Base-by-base conservation (phyloP, 1,284 basidiomycete species). In the Puccinia hordei region DNA sequence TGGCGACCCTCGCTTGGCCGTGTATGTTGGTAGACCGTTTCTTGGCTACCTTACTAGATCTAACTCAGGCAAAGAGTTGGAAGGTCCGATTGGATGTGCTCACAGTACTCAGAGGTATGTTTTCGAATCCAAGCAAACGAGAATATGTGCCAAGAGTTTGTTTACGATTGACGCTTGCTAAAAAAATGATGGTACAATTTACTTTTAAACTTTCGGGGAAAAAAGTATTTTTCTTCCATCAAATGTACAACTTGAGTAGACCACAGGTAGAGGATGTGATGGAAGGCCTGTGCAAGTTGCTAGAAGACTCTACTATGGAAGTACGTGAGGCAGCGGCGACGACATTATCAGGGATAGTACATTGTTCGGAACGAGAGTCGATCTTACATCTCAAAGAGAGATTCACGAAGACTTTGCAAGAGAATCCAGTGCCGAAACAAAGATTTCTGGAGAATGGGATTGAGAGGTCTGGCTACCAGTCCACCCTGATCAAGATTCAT, bases 291-390 rank as follows among this genome's bases (percentile, higher is more conserved):
- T 88, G 93, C 38, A 90, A 91, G 72, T 95, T 95, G 85, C 87
- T 98, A 71, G 89, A 90, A 35, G 95, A 98, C 85, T 92, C 93
- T 84, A 96, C 96, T 84, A 91, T 95, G 74, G 95, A 98, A 87
- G 95, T 98, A 41, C 90, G 95, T 81, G 93, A 95, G 85, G 95
- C 93, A 89, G 93, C 94, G n/a, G 93, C 93, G 5, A 91, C 91
- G 8, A 92, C 93, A 57, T 87, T 99, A 46, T 92, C 93, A 24
- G 93, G 94, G 27, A 91, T 99, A 82, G 90, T 99, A 51, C 89
- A 96, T 82, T 97, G 94, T 85, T 96, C 94, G 15, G 94, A 98
- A 85, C 89, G 95, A 77, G 90, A 93, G 81, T 92, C 92, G 84
- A 95, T 98, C 83, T 87, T 92, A 72, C 91, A 92, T 6, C 88